These are phyloP conservation scores for Chrysanthemum makinoi DNA, from an alignment of 129 eudicot genomes.

Conservation along the genomic window DNA sequence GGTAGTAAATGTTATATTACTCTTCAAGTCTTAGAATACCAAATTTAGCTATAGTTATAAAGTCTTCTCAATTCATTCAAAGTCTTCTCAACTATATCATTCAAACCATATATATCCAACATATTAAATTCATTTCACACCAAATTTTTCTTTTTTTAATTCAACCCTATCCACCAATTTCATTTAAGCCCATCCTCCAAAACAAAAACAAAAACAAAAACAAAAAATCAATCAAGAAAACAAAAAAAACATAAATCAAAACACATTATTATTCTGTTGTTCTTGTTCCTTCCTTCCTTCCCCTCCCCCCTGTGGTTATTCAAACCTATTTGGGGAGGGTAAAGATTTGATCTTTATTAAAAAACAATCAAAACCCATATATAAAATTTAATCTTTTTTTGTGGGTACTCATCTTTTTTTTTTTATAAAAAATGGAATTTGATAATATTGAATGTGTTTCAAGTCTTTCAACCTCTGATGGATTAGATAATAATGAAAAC, in stretches of 20 bases:
- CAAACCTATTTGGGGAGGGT: conserved; percentile 2
- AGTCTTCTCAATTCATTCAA: no score
- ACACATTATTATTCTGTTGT: background rate
- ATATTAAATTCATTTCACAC: background rate
- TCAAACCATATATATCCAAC: background rate
- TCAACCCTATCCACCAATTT: background rate
- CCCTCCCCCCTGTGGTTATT: background rate
- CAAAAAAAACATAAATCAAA: background rate
- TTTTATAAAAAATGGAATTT: conserved; percentile 41
- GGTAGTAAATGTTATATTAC: no score
- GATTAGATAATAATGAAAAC: conserved; percentile 57
- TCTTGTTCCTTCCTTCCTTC: background rate
- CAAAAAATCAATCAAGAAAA: background rate
- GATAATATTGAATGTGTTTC: conserved; percentile 67
- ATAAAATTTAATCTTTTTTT: background rate
- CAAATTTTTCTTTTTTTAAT: background rate
- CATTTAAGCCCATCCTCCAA: background rate
- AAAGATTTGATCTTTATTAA: background rate
- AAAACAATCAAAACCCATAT: background rate
- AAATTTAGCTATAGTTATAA: no score
- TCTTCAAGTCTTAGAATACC: no score
- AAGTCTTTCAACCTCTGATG: conserved; percentile 55
- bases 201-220: background rate
- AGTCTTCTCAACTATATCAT: background rate
- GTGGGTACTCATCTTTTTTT: conserved; percentile 11